Percentiles rank a stretch among this genome's conserved stretches.
Conservation (phyloP, 768 basidiomycete species). For the Lactarius psammicola region DNA sequence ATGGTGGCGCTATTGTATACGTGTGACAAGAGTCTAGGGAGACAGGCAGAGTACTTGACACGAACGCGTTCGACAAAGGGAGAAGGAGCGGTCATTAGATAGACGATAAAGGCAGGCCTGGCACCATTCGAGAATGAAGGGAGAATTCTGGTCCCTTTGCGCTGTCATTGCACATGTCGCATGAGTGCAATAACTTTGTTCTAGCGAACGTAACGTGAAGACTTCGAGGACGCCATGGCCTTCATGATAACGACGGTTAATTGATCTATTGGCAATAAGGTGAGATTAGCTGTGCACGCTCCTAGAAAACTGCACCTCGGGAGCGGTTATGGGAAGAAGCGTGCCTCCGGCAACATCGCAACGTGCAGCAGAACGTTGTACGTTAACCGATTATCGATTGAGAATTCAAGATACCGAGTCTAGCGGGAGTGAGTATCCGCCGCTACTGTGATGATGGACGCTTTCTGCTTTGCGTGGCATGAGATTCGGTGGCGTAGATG, state of each 20-base stretch:
- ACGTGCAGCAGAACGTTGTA: constrained; percentile 15
- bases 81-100: constrained; percentile 22
- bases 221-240: neutral
- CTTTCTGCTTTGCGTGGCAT: constrained; percentile 10
- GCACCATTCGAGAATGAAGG: constrained; percentile 6
- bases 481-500: constrained; percentile 17
- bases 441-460: neutral
- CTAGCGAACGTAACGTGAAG: constrained; percentile 7
- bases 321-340: constrained; percentile 1
- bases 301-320: constrained; percentile 13
- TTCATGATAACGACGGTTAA: constrained; percentile 19
- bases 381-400: constrained; percentile 27
- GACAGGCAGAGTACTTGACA: neutral
- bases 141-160: constrained; percentile 8
- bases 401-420: constrained; percentile 3
- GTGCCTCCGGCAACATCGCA: constrained; percentile 18
- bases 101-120: constrained; percentile 13
- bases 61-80: constrained; percentile 9
- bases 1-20: constrained; percentile 7
- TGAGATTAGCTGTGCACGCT: constrained; percentile 8
- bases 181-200: constrained; percentile 19
- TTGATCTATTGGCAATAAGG: constrained; percentile 4
- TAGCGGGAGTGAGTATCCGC: neutral
- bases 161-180: constrained; percentile 2
- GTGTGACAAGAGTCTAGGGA: constrained; percentile 11